Evolutionary conservation across 2,329 filamentous ascomycete species (phyloP).

Genomic region (Arthrobotrys sinensis): DNA sequence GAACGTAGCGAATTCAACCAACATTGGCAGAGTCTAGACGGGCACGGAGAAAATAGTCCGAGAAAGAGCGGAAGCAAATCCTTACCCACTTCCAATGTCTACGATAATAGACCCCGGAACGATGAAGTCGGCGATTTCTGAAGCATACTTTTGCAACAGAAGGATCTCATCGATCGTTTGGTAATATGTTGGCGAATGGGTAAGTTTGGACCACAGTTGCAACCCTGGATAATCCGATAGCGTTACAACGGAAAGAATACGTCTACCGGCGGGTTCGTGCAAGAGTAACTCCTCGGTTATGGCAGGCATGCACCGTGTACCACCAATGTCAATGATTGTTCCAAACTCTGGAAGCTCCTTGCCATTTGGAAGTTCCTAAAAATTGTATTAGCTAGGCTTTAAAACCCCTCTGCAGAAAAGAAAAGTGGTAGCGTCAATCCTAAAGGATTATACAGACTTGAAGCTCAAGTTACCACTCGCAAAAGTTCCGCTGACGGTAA

Average conservation of each 20-base stretch:
- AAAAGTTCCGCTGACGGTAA: too few relatives aligned
- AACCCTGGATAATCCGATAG: constrained; percentile 7
- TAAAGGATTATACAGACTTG: too few relatives aligned
- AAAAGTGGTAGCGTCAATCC: too few relatives aligned
- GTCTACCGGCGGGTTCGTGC: constrained; percentile 1
- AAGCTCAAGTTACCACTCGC: too few relatives aligned
- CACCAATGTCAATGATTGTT: constrained; percentile 8
- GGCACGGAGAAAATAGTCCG: too few relatives aligned
- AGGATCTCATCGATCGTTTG: constrained; percentile 11
- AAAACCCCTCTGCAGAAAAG: too few relatives aligned
- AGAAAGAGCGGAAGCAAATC: background rate
- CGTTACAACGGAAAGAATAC: constrained; percentile 6
- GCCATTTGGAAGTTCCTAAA: background rate
- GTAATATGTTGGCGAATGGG: constrained; percentile 16
- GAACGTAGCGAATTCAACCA: background rate
- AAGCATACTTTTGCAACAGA: constrained; percentile 8
- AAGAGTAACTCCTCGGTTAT: constrained; percentile 9
- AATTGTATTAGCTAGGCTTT: background rate
- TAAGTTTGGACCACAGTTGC: background rate
- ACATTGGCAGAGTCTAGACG: background rate
- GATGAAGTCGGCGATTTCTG: background rate
- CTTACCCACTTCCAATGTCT: constrained; percentile 17
- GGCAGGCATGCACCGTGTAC: constrained; percentile 7
- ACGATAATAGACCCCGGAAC: constrained; percentile 7
- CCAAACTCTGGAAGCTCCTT: background rate